phyloP scores from a whole-genome alignment of 2,329 filamentous ascomycete genomes.

The Nothophaeocryptopus gaeumannii region DNA sequence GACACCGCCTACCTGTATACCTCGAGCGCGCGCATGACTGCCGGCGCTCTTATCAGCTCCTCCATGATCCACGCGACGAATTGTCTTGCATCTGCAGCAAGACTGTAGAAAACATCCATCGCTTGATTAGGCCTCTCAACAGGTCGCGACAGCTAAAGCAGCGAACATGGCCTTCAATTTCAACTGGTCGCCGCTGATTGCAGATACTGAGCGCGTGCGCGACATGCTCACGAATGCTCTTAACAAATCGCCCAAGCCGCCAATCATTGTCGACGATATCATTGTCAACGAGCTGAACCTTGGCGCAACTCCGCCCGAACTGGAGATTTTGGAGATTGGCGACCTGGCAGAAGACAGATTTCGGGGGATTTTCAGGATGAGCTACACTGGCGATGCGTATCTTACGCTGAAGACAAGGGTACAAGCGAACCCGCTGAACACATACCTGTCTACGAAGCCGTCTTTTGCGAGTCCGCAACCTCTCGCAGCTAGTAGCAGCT shows the following conservation, averaged over 20 bases:
- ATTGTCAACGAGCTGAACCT: constrained; percentile 97
- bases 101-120: constrained; percentile 10
- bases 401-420: constrained; percentile 93
- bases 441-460: constrained; percentile 87
- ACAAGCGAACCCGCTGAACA: constrained; percentile 96
- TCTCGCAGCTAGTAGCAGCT: constrained; percentile 80
- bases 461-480: constrained; percentile 90
- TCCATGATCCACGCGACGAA: constrained; percentile 27
- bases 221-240: constrained; percentile 91
- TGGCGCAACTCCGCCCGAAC: constrained; percentile 85
- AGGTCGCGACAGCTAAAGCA: constrained; percentile 1
- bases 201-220: constrained; percentile 85
- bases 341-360: constrained; percentile 96
- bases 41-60: constrained; percentile 16
- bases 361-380: constrained; percentile 99
- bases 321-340: constrained; percentile 97
- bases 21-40: not conserved
- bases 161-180: constrained; percentile 95
- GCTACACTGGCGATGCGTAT: constrained; percentile 91
- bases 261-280: constrained; percentile 99
- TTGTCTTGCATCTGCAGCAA: constrained; percentile 24
- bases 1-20: no score
- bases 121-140: constrained; percentile 8
- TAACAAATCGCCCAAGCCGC: constrained; percentile 96
- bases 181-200: constrained; percentile 99